Evolutionary conservation across 2,329 filamentous ascomycete genomes (phyloP), one percentile per base, ranked within the genome.

Genomic region (Fusarium sp.): DNA sequence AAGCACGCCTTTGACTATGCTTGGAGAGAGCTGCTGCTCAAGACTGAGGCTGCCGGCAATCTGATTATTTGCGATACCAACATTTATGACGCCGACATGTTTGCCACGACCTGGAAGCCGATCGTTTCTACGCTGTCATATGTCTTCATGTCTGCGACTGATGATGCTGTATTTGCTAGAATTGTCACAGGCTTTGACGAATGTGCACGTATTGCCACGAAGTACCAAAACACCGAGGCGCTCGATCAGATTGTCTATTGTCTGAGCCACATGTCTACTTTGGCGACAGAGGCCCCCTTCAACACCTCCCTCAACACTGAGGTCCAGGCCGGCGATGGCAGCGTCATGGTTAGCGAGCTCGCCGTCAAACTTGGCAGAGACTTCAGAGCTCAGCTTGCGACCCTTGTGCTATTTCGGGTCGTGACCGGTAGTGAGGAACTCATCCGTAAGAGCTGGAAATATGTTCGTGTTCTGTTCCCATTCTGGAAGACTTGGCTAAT

Each of bases 91-190:
- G 94, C 95, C 5, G 95, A 99, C 78, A 98, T 99, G 94, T 99
- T 99, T 79, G 91, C 92, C 61, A 92, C 94, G 23, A 98, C 95
- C 1, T 99, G 97, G 96, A 94, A 90, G 78, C 95, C 97, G 0
- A 94, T 99, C 52, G 88, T 99, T 39, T 95, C 96, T 4, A 98
- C 97, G 0, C 84, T 99, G 58, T 97, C 96, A 12, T 99, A 98
- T 77, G 96, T 99, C 4, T 99, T 99, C 83, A 97, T 98, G 92
- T 98, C 95, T 37, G 97, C 97, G 15, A 97, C 94, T 0, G 97
- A 99, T 76, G 96, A 99, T 78, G 88, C 95, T 1, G 96, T 99
- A 4, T 99, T 97, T 78, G 94, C 94, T 37, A 90, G 96, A 64
- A 93, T 99, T 16, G 94, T 98, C 30, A 93, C 93, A 50, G 96